These are phyloP conservation scores for Umbelopsis isabellina DNA, from an alignment of 192 early-diverging fungal genomes.

Conservation along the genomic window DNA sequence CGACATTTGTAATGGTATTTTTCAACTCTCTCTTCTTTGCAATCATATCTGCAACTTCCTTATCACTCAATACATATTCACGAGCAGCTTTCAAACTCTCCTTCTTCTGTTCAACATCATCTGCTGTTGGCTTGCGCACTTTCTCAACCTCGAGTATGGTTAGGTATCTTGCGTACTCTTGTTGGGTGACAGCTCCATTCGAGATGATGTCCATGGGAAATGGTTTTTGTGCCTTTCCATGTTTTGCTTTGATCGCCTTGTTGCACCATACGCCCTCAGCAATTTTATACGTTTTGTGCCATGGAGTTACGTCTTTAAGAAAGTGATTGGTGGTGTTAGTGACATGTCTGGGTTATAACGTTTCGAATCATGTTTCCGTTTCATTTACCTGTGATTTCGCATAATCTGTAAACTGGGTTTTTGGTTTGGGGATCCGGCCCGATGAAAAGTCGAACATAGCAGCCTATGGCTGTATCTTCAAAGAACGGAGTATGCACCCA, in stretches of 20 bases:
- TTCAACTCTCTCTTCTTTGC: conserved; percentile 53
- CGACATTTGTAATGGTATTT: conserved; percentile 37
- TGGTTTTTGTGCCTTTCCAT: conserved; percentile 67
- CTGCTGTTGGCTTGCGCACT: conserved; percentile 49
- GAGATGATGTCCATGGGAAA: conserved; percentile 83
- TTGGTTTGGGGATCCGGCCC: conserved; percentile 58
- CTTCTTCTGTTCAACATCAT: conserved; percentile 56
- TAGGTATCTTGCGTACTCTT: conserved; percentile 64
- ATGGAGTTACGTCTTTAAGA: conserved; percentile 31
- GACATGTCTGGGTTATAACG: background rate
- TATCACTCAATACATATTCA: conserved; percentile 61
- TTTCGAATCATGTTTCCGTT: background rate
- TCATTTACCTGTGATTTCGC: conserved; percentile 49
- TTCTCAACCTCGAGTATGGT: conserved; percentile 52
- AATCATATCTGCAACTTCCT: conserved; percentile 70
- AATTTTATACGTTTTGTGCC: conserved; percentile 62
- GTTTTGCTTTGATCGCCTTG: conserved; percentile 64
- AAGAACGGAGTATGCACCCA: conserved; percentile 79
- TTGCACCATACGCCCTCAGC: conserved; percentile 62
- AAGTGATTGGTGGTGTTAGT: background rate
- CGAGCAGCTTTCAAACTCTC: conserved; percentile 59
- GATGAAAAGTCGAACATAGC: conserved; percentile 67
- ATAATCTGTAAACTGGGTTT: conserved; percentile 62
- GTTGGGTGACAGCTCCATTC: conserved; percentile 64
- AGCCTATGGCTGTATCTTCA: conserved; percentile 61